These are phyloP conservation scores for Byssothecium circinans DNA, from an alignment of 2,329 filamentous ascomycete species.

Conservation along the genomic window DNA sequence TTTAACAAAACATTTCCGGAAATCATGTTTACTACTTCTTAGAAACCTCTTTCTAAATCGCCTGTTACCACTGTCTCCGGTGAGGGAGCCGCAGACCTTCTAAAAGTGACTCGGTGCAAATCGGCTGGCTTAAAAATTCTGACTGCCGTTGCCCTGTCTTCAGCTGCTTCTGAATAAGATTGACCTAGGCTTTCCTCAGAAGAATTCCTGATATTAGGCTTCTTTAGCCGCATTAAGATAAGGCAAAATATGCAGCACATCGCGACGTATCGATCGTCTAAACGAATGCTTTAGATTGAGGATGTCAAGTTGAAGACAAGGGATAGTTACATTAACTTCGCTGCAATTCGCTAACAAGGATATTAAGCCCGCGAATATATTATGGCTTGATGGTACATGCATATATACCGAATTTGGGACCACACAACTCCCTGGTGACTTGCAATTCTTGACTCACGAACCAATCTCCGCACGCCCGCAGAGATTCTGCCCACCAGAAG, in stretches of 20 bases:
- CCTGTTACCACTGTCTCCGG: slow-evolving; percentile 3
- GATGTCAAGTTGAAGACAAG: slow-evolving; percentile 7
- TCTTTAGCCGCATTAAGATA: slow-evolving; percentile 7
- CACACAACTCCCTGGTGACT: too few relatives aligned
- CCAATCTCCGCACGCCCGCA: too few relatives aligned
- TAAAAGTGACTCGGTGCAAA: slow-evolving; percentile 4
- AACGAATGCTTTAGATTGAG: slow-evolving; percentile 6
- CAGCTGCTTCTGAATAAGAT: slow-evolving; percentile 5
- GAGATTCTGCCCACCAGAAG: too few relatives aligned
- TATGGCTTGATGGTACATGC: too few relatives aligned
- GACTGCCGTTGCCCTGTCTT: slow-evolving; percentile 4
- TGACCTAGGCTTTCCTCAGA: slow-evolving; percentile 5
- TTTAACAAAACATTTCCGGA: slow-evolving; percentile 2
- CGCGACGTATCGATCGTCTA: slow-evolving; percentile 2
- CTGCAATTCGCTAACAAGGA: too few relatives aligned
- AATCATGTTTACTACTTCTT: slow-evolving; percentile 5
- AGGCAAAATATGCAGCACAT: slow-evolving; percentile 7
- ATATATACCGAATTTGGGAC: too few relatives aligned
- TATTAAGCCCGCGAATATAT: too few relatives aligned
- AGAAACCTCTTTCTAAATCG: slow-evolving; percentile 5
- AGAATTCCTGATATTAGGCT: slow-evolving; percentile 3
- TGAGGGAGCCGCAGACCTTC: slow-evolving; percentile 4
- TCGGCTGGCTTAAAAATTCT: slow-evolving; percentile 5
- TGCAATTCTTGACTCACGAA: too few relatives aligned
- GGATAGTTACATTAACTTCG: too few relatives aligned